Base-by-base conservation (phyloP, 768 basidiomycete genomes). In the Megacollybia marginata region DNA sequence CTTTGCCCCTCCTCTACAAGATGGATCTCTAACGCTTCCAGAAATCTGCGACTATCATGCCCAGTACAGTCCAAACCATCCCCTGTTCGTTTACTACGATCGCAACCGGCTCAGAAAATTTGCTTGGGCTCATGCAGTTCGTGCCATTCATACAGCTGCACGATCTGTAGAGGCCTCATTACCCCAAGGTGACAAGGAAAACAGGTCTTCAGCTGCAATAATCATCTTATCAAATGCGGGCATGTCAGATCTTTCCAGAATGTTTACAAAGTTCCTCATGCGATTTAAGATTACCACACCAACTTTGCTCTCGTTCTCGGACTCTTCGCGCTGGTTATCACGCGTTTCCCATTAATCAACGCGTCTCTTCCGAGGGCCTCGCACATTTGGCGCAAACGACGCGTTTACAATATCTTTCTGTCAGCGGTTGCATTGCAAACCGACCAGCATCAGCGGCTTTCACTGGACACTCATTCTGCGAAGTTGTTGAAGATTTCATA, bases 311-410 rank as follows among this genome's bases (percentile, higher is more conserved):
- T 53, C 15, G 44, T 59, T 11, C 46, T 47, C 7, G 56, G 9
- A 54, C 52, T 40, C 45, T 70, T 0, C 57, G 68, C 7, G 67
- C 72, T 15, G 72, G 70, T 33, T 63, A 64, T 44, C 53, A 57
- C 16, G 55, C 60, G 2, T 65, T 70, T 45, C 61, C 69, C 13
- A 55, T 70, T 11, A 72, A 69, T 9, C 63, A 67, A 2, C 62
- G 71, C 55, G 77, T 74, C 55, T 73, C 72, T 0, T 61, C 73
- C 0, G 57, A 70, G 5, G 74, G 74, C 4, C 65, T 73, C 20
- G 70, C 72, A 1, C 67, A 75, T 52, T 62, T 78, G 12, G 56
- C 72, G 51, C 53, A 56, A 8, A 46, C 11, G 20, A 49, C 48
- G 18, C 31, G 38, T 9, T 45, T 50, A 10, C 44, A 33, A 16